phyloP scores from a whole-genome alignment of 768 basidiomycete species.

The Russula abietina region DNA sequence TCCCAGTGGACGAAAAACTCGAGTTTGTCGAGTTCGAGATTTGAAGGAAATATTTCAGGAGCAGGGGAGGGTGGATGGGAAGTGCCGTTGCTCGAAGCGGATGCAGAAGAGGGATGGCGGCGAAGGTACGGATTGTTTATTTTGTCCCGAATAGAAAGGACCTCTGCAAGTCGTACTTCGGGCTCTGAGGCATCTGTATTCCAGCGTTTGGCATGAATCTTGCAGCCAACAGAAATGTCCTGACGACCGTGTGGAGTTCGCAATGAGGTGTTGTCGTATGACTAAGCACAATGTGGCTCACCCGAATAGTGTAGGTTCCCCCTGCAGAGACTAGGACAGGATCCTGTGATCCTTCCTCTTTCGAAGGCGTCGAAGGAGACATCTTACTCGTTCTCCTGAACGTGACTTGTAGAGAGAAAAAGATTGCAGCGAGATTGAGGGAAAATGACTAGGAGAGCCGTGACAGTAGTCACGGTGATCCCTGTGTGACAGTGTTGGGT shows the following conservation, averaged over 20 bases:
- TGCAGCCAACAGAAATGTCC: conserved; percentile 91
- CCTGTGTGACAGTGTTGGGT: conserved; percentile 7
- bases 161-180: conserved; percentile 93
- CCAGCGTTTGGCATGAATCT: conserved; percentile 85
- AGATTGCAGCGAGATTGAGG: not conserved
- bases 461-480: conserved; percentile 10
- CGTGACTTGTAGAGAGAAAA: not conserved
- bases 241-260: conserved; percentile 32
- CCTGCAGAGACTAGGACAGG: conserved; percentile 68
- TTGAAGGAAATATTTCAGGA: conserved; percentile 40
- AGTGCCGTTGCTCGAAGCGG: conserved; percentile 29
- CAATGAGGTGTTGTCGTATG: conserved; percentile 20
- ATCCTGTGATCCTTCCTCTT: conserved; percentile 35
- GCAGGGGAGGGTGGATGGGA: conserved; percentile 26
- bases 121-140: conserved; percentile 56
- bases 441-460: conserved; percentile 13
- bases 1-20: conserved; percentile 99
- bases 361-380: conserved; percentile 27
- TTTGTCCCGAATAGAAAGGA: conserved; percentile 90
- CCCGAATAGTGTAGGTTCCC: conserved; percentile 72
- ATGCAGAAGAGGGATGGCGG: conserved; percentile 33
- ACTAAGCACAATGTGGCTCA: conserved; percentile 35
- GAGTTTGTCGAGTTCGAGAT: conserved; percentile 63
- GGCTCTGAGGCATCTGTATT: conserved; percentile 56
- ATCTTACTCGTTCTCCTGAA: conserved; percentile 5